phyloP scores from a whole-genome alignment of 2,329 filamentous ascomycete genomes.

The Fusarium transvaalense region DNA sequence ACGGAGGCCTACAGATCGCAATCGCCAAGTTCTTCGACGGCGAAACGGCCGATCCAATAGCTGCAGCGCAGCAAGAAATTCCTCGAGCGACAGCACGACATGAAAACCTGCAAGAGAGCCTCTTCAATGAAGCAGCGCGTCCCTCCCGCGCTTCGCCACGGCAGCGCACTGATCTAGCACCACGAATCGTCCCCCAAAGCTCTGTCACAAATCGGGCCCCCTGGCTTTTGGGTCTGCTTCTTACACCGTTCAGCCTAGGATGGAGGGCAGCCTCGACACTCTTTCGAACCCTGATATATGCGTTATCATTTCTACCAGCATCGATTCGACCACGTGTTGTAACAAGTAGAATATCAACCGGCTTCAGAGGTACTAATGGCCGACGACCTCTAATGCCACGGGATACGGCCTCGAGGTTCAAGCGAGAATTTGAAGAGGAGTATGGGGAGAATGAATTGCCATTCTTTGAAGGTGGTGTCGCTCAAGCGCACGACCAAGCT shows the following conservation, averaged over 20 bases:
- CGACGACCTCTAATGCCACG: constrained; percentile 83
- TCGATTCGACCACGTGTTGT: constrained; percentile 67
- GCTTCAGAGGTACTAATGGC: constrained; percentile 72
- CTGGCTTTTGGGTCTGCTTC: constrained; percentile 80
- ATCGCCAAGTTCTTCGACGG: constrained; percentile 98
- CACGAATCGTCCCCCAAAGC: constrained; percentile 84
- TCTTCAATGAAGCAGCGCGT: constrained; percentile 53
- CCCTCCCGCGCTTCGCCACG: constrained; percentile 44
- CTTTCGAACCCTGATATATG: constrained; percentile 79
- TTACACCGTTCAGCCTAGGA: constrained; percentile 84
- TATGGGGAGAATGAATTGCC: constrained; percentile 80
- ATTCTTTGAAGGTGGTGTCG: constrained; percentile 90
- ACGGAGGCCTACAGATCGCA: constrained; percentile 74
- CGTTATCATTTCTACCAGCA: constrained; percentile 85
- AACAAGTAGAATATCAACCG: constrained; percentile 65
- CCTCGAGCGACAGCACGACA: constrained; percentile 73
- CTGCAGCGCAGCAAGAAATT: constrained; percentile 76
- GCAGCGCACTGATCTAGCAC: constrained; percentile 73
- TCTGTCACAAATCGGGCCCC: constrained; percentile 77
- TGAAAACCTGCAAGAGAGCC: constrained; percentile 78
- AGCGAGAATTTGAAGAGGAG: constrained; percentile 94
- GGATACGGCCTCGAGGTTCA: constrained; percentile 89
- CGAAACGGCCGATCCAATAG: constrained; percentile 84
- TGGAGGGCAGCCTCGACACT: constrained; percentile 78
- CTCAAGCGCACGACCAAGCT: constrained; percentile 88